A percentile compares a stretch with the other conserved stretches of the same genome.
Conservation (phyloP, 1,284 basidiomycete species). For the Athelia sp. region DNA sequence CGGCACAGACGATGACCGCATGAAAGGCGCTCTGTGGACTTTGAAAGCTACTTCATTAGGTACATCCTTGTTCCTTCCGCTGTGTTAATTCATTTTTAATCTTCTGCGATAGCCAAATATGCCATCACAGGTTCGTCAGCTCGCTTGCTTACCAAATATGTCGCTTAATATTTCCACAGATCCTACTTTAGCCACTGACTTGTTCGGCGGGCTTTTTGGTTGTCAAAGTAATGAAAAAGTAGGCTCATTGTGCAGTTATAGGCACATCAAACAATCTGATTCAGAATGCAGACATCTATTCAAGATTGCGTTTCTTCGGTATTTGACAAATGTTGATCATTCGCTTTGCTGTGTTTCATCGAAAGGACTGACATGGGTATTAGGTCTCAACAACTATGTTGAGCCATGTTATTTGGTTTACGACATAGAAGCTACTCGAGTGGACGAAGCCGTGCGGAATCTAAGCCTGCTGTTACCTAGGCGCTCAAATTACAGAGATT, state of each 20-base stretch:
- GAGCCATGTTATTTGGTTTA: constrained; percentile 59
- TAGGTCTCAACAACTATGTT: constrained; percentile 53
- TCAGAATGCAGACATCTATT: constrained; percentile 50
- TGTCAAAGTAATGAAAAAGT: constrained; percentile 73
- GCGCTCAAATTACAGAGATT: constrained; percentile 24
- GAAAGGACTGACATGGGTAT: background rate
- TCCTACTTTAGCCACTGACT: constrained; percentile 42
- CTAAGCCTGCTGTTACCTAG: constrained; percentile 34
- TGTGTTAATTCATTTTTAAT: background rate
- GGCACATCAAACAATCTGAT: constrained; percentile 1
- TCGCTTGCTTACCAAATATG: background rate
- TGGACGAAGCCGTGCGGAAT: constrained; percentile 30
- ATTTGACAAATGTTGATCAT: constrained; percentile 60
- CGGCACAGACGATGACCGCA: constrained; percentile 79
- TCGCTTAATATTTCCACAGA: constrained; percentile 21
- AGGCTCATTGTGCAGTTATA: background rate
- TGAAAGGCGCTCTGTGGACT: constrained; percentile 91
- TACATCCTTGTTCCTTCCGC: constrained; percentile 5
- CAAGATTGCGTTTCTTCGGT: constrained; percentile 58
- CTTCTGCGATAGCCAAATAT: constrained; percentile 41
- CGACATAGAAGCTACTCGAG: constrained; percentile 36
- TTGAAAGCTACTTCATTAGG: constrained; percentile 65
- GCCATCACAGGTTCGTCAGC: constrained; percentile 46
- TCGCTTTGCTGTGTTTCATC: background rate
- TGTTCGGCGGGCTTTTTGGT: constrained; percentile 48